Conservation (phyloP, 257 asterid genomes). For the Catharanthus roseus region DNA sequence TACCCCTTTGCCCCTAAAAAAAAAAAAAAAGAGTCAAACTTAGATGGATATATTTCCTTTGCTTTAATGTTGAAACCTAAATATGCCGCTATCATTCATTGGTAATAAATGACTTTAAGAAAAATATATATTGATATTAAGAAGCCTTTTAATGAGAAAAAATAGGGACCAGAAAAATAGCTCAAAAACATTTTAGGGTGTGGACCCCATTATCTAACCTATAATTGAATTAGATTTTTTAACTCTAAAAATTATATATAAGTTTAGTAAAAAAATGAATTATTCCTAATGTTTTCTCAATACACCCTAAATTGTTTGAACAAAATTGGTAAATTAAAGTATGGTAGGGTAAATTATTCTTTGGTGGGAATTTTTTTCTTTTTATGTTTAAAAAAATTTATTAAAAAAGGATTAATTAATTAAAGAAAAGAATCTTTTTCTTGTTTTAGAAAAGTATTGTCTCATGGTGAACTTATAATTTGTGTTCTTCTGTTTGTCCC, state of each 20-base stretch:
- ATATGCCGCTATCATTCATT: constrained; percentile 7
- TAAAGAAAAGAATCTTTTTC: too few relatives aligned
- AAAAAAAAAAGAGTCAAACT: not conserved
- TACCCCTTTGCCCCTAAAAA: too few relatives aligned
- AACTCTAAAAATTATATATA: too few relatives aligned
- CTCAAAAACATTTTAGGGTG: not conserved
- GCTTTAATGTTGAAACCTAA: not conserved
- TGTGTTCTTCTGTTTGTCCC: not conserved
- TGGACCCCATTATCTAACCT: not conserved
- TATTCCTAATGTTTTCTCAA: too few relatives aligned
- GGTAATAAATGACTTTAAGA: not conserved
- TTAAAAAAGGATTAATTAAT: too few relatives aligned
- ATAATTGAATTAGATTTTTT: too few relatives aligned
- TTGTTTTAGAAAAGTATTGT: too few relatives aligned
- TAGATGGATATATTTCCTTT: not conserved
- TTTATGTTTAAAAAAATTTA: too few relatives aligned
- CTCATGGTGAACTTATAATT: too few relatives aligned
- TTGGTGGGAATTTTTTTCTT: too few relatives aligned
- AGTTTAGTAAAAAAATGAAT: too few relatives aligned
- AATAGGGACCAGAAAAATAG: not conserved
- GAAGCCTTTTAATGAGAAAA: not conserved
- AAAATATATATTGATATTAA: too few relatives aligned
- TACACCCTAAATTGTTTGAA: not conserved
- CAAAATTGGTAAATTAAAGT: not conserved
- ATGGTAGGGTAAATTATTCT: not conserved